Base-by-base conservation (phyloP, 345 rosid genomes). In the Rhizophora mangle region DNA sequence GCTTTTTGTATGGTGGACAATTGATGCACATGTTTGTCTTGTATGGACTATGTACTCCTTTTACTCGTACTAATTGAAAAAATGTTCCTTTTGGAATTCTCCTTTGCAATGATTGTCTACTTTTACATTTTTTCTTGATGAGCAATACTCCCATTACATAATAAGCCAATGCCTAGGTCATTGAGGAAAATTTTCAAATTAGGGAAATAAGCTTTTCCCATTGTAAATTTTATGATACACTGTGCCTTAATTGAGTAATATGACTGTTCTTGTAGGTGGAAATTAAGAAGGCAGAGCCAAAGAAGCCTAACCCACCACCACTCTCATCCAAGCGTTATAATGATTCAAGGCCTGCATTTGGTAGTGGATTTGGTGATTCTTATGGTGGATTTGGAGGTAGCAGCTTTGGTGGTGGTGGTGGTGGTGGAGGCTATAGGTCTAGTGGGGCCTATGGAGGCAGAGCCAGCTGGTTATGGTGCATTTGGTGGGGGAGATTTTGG, bases 241-340 rank as follows among this genome's bases (percentile, higher is more conserved):
- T 24, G 10, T 10, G 60, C 16, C 3, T 13, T 56, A 1, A 20
- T 56, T 3, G 60, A 56, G 6, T 10, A 8, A 3, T 56, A 10
- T 56, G 24, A 9, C 29, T 56, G 15, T 68, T 69, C 54, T 67
- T 82, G 60, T 71, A 94, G 99, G 97, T 95, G 72, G 99, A 95
- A 84, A 86, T 95, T 67, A 95, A 95, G 87, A 95, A 88, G 82
- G 99, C 99, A 27, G 99, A 95, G 68, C 99, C 99, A 21, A 95
- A 88, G 82, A 95, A 84, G 73, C 86, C 96, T 7, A 94, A 91
- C 75, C 81, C 89, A 0, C 90, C 88, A 6, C 82, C 82, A 18
- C 69, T 52, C 13, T 36, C 78, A 10, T 69, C 73, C 51, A 74
- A 64, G 69, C 69, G 73, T 34, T 68, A 74, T 60, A 72, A 34